These are phyloP conservation scores for Helotiales sp. DNA, from an alignment of 2,329 filamentous ascomycete species.

Conservation along the genomic window DNA sequence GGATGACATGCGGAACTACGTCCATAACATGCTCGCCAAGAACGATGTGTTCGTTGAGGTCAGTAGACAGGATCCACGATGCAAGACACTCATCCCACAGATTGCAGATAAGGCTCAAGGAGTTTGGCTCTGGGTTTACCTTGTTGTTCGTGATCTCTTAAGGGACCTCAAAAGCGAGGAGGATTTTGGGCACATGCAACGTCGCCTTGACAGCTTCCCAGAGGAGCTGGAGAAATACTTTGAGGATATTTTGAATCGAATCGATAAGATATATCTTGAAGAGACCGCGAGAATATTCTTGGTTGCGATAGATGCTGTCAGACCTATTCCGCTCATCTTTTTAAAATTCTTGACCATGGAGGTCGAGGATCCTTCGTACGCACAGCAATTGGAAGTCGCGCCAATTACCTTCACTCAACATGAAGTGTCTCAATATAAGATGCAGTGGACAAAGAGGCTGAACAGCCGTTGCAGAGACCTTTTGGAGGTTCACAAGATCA, in stretches of 20 bases:
- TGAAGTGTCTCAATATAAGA: background rate
- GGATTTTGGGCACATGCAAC: slow-evolving; percentile 16
- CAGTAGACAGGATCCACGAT: background rate
- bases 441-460: background rate
- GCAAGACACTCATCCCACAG: background rate
- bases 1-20: background rate
- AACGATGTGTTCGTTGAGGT: background rate
- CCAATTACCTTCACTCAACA: background rate
- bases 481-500: background rate
- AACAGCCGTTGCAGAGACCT: slow-evolving; percentile 4
- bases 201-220: slow-evolving; percentile 20
- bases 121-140: slow-evolving; percentile 10
- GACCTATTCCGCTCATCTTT: background rate
- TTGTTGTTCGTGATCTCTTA: slow-evolving; percentile 5
- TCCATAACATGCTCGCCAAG: background rate
- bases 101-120: slow-evolving; percentile 4
- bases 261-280: slow-evolving; percentile 17
- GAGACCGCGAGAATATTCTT: slow-evolving; percentile 19
- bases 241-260: slow-evolving; percentile 18
- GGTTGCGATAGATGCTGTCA: background rate
- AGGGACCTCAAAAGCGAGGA: slow-evolving; percentile 12
- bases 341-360: background rate
- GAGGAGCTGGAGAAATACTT: slow-evolving; percentile 24
- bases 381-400: background rate
- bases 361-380: background rate